Evolutionary conservation across 768 basidiomycete genomes (phyloP).

Genomic region (Hypholoma sublateritium): DNA sequence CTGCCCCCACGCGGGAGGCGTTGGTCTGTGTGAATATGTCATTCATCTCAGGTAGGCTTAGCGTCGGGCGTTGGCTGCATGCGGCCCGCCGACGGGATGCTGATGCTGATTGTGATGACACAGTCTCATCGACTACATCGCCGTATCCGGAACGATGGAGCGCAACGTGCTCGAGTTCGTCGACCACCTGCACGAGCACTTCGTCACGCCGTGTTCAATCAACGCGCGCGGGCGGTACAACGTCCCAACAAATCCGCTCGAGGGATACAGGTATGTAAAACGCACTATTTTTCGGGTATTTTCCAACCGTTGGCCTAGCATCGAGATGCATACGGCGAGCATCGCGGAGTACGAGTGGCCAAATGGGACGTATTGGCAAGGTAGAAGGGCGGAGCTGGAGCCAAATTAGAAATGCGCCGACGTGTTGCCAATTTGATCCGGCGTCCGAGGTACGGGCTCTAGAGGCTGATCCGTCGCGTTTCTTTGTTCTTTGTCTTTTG

Average conservation of each 20-base stretch:
- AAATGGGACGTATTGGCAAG: slow-evolving; percentile 75
- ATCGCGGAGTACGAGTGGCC: slow-evolving; percentile 89
- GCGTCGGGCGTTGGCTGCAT: not conserved
- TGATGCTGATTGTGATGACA: not conserved
- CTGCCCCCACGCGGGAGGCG: slow-evolving; percentile 94
- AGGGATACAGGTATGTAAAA: slow-evolving; percentile 67
- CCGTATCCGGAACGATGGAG: slow-evolving; percentile 89
- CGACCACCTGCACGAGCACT: slow-evolving; percentile 94
- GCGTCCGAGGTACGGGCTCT: no score
- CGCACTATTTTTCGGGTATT: not conserved
- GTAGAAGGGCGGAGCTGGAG: not conserved
- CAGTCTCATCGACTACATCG: slow-evolving; percentile 92
- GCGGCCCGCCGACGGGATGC: not conserved
- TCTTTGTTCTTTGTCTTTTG: no score
- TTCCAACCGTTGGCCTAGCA: slow-evolving; percentile 44
- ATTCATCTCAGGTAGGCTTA: slow-evolving; percentile 66
- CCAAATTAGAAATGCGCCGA: no score
- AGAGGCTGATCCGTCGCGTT: no score
- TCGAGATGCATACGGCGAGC: slow-evolving; percentile 83
- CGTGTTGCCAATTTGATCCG: no score
- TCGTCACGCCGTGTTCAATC: slow-evolving; percentile 85
- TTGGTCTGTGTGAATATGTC: slow-evolving; percentile 91
- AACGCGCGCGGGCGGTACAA: slow-evolving; percentile 86
- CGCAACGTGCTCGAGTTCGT: slow-evolving; percentile 91
- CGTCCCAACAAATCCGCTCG: slow-evolving; percentile 70